A percentile compares a stretch with the other conserved stretches of the same genome.
Evolutionary conservation across 441 rosid species (phyloP).

Genomic region (Gossypium armourianum): DNA sequence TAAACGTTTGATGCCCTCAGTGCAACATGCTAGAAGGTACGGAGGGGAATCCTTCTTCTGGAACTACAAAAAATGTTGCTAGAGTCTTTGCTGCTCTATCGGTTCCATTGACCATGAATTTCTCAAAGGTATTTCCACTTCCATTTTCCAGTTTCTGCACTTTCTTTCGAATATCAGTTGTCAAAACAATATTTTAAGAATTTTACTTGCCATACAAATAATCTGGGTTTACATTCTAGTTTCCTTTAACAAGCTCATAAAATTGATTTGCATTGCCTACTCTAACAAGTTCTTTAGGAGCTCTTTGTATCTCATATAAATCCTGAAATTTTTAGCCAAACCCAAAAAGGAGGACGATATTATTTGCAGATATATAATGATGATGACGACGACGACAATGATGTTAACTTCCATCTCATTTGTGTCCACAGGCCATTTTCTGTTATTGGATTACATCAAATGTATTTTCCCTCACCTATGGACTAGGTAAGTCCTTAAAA

Average conservation of each 20-base stretch:
- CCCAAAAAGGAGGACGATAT: no score
- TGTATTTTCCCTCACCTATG: slow-evolving; percentile 57
- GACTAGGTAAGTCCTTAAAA: slow-evolving; percentile 43
- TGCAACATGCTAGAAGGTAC: slow-evolving; percentile 67
- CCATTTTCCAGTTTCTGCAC: not conserved
- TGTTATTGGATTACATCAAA: slow-evolving; percentile 86
- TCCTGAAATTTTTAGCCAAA: not conserved
- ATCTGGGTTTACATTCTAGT: not conserved
- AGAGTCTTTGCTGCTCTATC: slow-evolving; percentile 49
- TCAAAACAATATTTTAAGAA: not conserved
- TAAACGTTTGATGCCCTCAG: slow-evolving; percentile 24
- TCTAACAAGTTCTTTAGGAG: not conserved
- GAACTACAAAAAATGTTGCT: slow-evolving; percentile 40
- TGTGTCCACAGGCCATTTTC: slow-evolving; percentile 56
- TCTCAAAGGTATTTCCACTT: slow-evolving; percentile 44
- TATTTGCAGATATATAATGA: no score
- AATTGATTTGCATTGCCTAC: slow-evolving; percentile 1
- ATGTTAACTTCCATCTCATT: not conserved
- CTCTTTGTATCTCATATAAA: not conserved
- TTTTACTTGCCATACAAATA: not conserved
- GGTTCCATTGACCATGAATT: slow-evolving; percentile 55
- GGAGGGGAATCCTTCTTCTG: slow-evolving; percentile 59
- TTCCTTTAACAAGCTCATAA: not conserved
- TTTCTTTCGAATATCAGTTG: not conserved
- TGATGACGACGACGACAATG: not conserved